Conservation (phyloP, 23 red algal genomes). For the Chondrus crispus region DNA sequence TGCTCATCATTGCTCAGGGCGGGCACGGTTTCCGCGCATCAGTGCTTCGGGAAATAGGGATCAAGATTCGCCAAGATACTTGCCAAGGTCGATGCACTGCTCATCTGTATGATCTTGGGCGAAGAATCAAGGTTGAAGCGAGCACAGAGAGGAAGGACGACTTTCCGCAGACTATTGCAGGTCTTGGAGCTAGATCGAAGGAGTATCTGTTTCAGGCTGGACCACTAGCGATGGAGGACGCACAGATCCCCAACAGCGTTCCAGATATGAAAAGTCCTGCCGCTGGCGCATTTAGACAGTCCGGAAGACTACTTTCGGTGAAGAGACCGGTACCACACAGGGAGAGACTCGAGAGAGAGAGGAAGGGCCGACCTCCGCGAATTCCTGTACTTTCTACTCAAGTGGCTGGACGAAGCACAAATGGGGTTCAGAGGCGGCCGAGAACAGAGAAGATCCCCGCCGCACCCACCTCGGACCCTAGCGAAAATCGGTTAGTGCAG, state of each 20-base stretch:
- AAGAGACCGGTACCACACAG: slow-evolving; percentile 13
- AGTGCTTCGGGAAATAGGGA: slow-evolving; percentile 30
- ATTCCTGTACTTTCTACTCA: neutral
- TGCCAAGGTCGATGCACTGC: neutral
- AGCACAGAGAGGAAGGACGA: slow-evolving; percentile 36
- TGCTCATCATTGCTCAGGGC: slow-evolving; percentile 31
- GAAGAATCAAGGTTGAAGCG: slow-evolving; percentile 34
- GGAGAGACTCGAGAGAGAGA: slow-evolving; percentile 12
- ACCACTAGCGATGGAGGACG: neutral
- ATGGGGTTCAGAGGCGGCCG: neutral
- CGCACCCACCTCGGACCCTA: neutral
- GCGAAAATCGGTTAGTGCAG: neutral
- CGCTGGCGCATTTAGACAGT: slow-evolving; percentile 8
- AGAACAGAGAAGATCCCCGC: neutral
- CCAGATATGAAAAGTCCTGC: slow-evolving; percentile 6
- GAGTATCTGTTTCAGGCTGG: slow-evolving; percentile 33
- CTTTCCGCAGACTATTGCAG: slow-evolving; percentile 45
- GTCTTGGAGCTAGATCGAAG: neutral
- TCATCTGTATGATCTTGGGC: slow-evolving; percentile 23
- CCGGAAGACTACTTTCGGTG: slow-evolving; percentile 22
- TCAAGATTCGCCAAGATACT: slow-evolving; percentile 20
- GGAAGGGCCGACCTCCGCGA: neutral
- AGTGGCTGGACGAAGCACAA: neutral
- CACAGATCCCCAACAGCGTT: neutral
- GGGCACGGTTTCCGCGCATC: neutral